Percentiles rank a stretch among this genome's conserved stretches.
These are phyloP conservation scores for Penicillium pancosmium DNA, from an alignment of 495 filamentous ascomycete genomes.

Conservation along the genomic window DNA sequence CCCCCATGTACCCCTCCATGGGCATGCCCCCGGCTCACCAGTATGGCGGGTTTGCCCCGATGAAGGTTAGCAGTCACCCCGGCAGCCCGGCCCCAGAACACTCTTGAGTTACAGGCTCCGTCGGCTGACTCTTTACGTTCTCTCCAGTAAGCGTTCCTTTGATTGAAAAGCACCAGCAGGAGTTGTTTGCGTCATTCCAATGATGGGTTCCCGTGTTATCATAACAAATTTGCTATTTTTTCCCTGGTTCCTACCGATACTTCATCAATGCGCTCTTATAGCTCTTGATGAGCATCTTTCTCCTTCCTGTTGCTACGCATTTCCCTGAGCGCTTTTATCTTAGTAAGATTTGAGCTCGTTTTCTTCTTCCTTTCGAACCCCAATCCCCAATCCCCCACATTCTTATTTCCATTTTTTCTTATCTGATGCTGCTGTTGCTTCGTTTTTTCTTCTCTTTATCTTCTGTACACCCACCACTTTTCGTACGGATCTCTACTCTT, in stretches of 20 bases:
- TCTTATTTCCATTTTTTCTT: slow-evolving; percentile 2
- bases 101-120: slow-evolving; percentile 36
- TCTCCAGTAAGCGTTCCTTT: slow-evolving; percentile 50
- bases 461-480: slow-evolving; percentile 15
- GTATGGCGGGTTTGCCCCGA: slow-evolving; percentile 71
- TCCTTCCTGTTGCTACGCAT: slow-evolving; percentile 45
- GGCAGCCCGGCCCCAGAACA: slow-evolving; percentile 37
- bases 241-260: slow-evolving; percentile 37
- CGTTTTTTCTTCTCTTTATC: slow-evolving; percentile 17
- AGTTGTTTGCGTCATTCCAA: slow-evolving; percentile 52
- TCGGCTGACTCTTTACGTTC: slow-evolving; percentile 32
- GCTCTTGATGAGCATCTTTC: slow-evolving; percentile 51
- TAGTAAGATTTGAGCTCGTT: slow-evolving; percentile 47
- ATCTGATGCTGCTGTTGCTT: slow-evolving; percentile 16
- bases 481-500: slow-evolving; percentile 11
- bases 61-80: slow-evolving; percentile 64
- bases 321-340: slow-evolving; percentile 52
- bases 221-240: slow-evolving; percentile 47
- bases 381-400: slow-evolving; percentile 10
- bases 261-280: slow-evolving; percentile 35
- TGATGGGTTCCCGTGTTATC: slow-evolving; percentile 44
- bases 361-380: slow-evolving; percentile 12
- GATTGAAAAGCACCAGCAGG: slow-evolving; percentile 51
- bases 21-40: slow-evolving; percentile 72
- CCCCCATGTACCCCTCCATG: slow-evolving; percentile 84